A percentile compares a stretch with the other conserved stretches of the same genome.
Evolutionary conservation across 2,329 filamentous ascomycete species (phyloP).

Genomic region (Exophiala calicioides): DNA sequence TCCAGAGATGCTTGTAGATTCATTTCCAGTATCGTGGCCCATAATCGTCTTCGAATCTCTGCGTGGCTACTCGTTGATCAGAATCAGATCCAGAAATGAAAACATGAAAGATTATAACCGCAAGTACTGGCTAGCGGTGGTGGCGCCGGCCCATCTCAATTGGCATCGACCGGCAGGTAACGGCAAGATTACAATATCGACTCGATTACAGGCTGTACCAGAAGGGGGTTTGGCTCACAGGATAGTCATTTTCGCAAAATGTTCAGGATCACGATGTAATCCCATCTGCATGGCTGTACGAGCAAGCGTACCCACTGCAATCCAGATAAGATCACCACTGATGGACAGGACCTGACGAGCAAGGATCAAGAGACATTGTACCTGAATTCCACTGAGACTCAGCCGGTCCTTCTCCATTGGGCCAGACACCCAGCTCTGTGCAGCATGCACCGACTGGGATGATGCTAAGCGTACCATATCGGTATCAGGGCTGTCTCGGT

Average conservation of each 20-base stretch:
- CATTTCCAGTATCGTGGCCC: constrained; percentile 41
- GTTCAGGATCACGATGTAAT: constrained; percentile 36
- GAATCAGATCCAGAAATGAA: no score
- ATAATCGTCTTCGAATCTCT: constrained; percentile 37
- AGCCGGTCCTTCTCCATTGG: constrained; percentile 36
- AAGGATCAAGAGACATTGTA: constrained; percentile 38
- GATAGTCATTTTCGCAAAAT: constrained; percentile 25
- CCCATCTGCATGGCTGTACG: constrained; percentile 36
- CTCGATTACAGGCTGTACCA: no score
- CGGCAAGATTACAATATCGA: no score
- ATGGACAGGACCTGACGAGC: constrained; percentile 37
- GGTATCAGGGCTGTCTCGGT: not conserved
- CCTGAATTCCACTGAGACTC: constrained; percentile 38
- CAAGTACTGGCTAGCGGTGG: no score
- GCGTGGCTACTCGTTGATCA: no score
- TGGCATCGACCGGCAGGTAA: no score
- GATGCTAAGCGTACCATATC: not conserved
- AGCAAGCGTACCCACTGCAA: constrained; percentile 35
- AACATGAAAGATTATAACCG: no score
- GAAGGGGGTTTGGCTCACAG: no score
- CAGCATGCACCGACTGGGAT: constrained; percentile 35
- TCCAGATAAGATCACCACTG: constrained; percentile 39
- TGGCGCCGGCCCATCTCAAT: no score
- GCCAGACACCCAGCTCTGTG: constrained; percentile 40
- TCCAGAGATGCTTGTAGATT: constrained; percentile 37